phyloP scores from a whole-genome alignment of 2,329 filamentous ascomycete genomes.

The Aspergillus pseudonomiae region DNA sequence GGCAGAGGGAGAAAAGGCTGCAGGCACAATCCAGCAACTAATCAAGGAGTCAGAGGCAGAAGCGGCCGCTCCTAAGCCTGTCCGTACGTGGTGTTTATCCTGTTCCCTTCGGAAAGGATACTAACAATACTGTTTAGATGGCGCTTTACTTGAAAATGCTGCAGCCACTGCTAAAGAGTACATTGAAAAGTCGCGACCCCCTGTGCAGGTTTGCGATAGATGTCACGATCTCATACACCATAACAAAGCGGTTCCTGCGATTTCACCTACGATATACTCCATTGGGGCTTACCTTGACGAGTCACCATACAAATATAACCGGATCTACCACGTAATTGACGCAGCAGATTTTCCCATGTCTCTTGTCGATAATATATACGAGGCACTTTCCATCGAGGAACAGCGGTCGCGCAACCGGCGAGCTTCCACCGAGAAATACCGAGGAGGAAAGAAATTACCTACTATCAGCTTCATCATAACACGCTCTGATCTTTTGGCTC shows the following conservation, averaged over 20 bases:
- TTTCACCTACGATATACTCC: slow-evolving; percentile 78
- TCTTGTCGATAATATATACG: slow-evolving; percentile 74
- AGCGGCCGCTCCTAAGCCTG: slow-evolving; percentile 8
- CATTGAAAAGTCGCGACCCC: slow-evolving; percentile 22
- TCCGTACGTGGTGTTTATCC: slow-evolving; percentile 15
- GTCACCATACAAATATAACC: slow-evolving; percentile 86
- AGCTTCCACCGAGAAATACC: slow-evolving; percentile 67
- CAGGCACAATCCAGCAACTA: slow-evolving; percentile 13
- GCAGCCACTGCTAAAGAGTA: slow-evolving; percentile 23
- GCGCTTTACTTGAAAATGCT: slow-evolving; percentile 26
- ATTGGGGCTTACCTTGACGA: slow-evolving; percentile 83
- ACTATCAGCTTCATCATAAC: slow-evolving; percentile 92
- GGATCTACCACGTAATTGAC: slow-evolving; percentile 93
- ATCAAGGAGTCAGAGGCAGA: slow-evolving; percentile 11
- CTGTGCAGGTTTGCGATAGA: slow-evolving; percentile 69
- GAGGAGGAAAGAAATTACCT: slow-evolving; percentile 69
- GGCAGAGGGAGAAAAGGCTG: slow-evolving; percentile 12
- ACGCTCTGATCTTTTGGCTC: slow-evolving; percentile 80
- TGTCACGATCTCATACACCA: slow-evolving; percentile 84
- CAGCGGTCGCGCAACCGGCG: slow-evolving; percentile 80
- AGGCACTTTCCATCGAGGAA: slow-evolving; percentile 70
- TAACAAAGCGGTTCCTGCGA: slow-evolving; percentile 69
- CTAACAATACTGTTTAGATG: slow-evolving; percentile 19
- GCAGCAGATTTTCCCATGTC: slow-evolving; percentile 98
- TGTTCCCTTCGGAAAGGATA: background rate